phyloP scores from a whole-genome alignment of 2,329 filamentous ascomycete species.

The Tympanopsis confertula region DNA sequence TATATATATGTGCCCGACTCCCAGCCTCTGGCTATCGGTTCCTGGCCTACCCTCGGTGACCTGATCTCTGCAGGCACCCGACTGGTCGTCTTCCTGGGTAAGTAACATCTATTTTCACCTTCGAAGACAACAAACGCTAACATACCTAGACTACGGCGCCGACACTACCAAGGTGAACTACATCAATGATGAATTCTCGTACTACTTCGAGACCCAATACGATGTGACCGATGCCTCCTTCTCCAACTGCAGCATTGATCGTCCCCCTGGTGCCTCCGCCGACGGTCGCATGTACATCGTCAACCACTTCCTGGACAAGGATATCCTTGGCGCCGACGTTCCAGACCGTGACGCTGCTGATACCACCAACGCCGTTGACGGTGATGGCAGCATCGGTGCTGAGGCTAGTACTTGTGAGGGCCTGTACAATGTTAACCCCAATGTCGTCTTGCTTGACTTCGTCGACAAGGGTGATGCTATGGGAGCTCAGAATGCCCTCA shows the following conservation, averaged over 20 bases:
- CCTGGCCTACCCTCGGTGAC: constrained; percentile 59
- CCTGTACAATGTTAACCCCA: constrained; percentile 12
- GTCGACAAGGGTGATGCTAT: constrained; percentile 26
- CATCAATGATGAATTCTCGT: constrained; percentile 51
- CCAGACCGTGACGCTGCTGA: constrained; percentile 16
- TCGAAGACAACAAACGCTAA: neutral
- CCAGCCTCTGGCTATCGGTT: constrained; percentile 24
- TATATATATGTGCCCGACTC: constrained; percentile 41
- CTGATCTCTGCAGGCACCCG: constrained; percentile 52
- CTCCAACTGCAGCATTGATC: constrained; percentile 53
- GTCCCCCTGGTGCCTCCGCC: constrained; percentile 34
- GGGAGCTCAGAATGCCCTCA: constrained; percentile 22
- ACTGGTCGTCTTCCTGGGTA: constrained; percentile 61
- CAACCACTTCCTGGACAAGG: constrained; percentile 24
- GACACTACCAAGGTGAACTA: constrained; percentile 41
- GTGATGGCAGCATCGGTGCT: constrained; percentile 9
- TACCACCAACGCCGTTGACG: constrained; percentile 19
- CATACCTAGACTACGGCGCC: constrained; percentile 43
- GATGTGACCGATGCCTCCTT: constrained; percentile 47
- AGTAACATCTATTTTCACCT: constrained; percentile 5
- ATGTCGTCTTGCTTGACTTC: constrained; percentile 27
- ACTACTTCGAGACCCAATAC: constrained; percentile 64
- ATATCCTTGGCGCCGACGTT: constrained; percentile 21
- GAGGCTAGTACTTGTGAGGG: constrained; percentile 15
- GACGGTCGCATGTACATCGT: constrained; percentile 29